phyloP scores from a whole-genome alignment of 1,284 basidiomycete species.

The Tylopilus sp. region DNA sequence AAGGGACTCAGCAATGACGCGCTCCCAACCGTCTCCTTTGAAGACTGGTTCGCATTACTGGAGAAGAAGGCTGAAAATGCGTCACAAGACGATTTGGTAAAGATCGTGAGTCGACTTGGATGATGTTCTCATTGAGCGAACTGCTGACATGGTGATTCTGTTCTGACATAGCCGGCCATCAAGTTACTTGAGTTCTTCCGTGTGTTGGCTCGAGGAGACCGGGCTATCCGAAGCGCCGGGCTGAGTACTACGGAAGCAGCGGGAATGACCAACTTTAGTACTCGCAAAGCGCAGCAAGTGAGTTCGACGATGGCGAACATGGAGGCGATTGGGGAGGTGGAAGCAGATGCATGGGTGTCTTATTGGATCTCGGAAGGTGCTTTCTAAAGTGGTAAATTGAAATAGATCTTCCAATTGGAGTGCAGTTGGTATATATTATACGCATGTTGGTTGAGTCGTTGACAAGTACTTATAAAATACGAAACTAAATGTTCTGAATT shows the following conservation, averaged over 20 bases:
- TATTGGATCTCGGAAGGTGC: slow-evolving; percentile 27
- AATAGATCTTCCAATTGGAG: too few relatives aligned
- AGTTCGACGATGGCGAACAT: slow-evolving; percentile 32
- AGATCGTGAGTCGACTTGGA: not conserved
- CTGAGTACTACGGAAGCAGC: slow-evolving; percentile 9
- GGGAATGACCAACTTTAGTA: slow-evolving; percentile 17
- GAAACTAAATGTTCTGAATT: too few relatives aligned
- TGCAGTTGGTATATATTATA: too few relatives aligned
- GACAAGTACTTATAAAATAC: too few relatives aligned
- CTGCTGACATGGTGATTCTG: not conserved
- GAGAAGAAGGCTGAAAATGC: not conserved
- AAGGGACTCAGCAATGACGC: not conserved
- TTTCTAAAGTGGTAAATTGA: not conserved
- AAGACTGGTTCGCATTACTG: not conserved
- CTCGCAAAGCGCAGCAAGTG: slow-evolving; percentile 15
- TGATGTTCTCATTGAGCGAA: not conserved
- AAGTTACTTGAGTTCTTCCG: slow-evolving; percentile 29
- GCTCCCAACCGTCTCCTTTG: slow-evolving; percentile 9
- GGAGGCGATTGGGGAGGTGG: slow-evolving; percentile 14
- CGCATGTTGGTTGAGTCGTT: too few relatives aligned
- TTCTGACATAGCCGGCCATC: slow-evolving; percentile 21
- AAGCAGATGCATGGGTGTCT: slow-evolving; percentile 31
- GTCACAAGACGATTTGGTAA: not conserved
- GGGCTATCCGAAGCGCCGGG: not conserved
- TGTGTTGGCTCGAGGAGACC: slow-evolving; percentile 15